A percentile compares a stretch with the other conserved stretches of the same genome.
These are phyloP conservation scores for Candida nemodendra DNA, from an alignment of 805 yeast genomes.

Conservation along the genomic window DNA sequence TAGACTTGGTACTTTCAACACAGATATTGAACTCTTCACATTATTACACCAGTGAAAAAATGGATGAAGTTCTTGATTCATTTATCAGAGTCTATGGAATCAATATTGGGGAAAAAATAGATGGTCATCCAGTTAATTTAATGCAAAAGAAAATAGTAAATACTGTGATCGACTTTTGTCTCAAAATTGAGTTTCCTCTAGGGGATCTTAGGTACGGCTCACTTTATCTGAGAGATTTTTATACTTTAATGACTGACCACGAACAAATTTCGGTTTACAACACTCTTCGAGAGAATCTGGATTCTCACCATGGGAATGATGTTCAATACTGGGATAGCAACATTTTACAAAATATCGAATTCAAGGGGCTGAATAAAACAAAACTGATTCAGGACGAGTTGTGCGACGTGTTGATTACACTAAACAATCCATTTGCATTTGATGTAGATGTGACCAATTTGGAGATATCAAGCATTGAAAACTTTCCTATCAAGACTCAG, in stretches of 20 bases:
- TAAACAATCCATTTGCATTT: slow-evolving; percentile 82
- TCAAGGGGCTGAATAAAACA: slow-evolving; percentile 11
- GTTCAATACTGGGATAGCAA: slow-evolving; percentile 72
- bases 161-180: slow-evolving; percentile 52
- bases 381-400: slow-evolving; percentile 59
- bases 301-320: background rate
- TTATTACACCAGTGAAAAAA: slow-evolving; percentile 11
- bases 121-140: slow-evolving; percentile 1
- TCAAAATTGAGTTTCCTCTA: slow-evolving; percentile 45
- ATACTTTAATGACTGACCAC: slow-evolving; percentile 49
- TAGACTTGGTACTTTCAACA: slow-evolving; percentile 41
- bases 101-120: background rate
- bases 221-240: slow-evolving; percentile 53
- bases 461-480: slow-evolving; percentile 32
- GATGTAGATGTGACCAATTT: slow-evolving; percentile 60
- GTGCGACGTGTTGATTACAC: slow-evolving; percentile 50
- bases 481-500: slow-evolving; percentile 29
- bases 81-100: slow-evolving; percentile 57
- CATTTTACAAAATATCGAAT: slow-evolving; percentile 34
- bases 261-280: slow-evolving; percentile 52
- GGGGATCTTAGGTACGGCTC: slow-evolving; percentile 49
- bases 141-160: slow-evolving; percentile 41
- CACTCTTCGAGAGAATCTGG: slow-evolving; percentile 32
- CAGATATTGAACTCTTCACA: slow-evolving; percentile 10
- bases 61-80: slow-evolving; percentile 38